phyloP scores from a whole-genome alignment of 805 yeast genomes.

The Metschnikowia vanudenii region DNA sequence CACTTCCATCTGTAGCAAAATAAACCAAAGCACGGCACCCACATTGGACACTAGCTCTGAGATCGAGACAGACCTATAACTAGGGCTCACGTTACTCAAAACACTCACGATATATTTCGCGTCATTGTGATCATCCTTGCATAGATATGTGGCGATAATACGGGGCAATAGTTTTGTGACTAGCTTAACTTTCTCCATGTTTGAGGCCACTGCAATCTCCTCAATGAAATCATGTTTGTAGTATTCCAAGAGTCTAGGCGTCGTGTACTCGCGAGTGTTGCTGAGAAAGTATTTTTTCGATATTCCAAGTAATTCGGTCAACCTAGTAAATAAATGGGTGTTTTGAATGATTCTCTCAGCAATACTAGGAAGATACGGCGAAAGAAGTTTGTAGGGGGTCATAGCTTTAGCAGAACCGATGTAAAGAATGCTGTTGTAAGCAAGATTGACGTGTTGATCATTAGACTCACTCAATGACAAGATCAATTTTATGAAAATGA shows the following conservation, averaged over 20 bases:
- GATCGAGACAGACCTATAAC: slow-evolving; percentile 34
- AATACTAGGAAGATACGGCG: slow-evolving; percentile 75
- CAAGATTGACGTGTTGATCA: slow-evolving; percentile 65
- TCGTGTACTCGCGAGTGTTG: slow-evolving; percentile 68
- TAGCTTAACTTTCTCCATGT: slow-evolving; percentile 46
- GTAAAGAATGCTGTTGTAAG: slow-evolving; percentile 59
- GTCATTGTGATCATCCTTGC: slow-evolving; percentile 48
- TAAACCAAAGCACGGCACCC: slow-evolving; percentile 41
- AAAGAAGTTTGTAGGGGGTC: slow-evolving; percentile 76
- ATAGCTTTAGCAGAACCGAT: slow-evolving; percentile 55
- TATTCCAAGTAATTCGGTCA: slow-evolving; percentile 66
- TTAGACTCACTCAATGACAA: slow-evolving; percentile 64
- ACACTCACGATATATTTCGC: slow-evolving; percentile 51
- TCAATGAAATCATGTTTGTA: slow-evolving; percentile 62
- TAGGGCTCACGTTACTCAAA: slow-evolving; percentile 52
- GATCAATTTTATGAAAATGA: slow-evolving; percentile 61
- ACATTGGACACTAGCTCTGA: slow-evolving; percentile 36
- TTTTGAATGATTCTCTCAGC: slow-evolving; percentile 62
- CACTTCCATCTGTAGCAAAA: slow-evolving; percentile 32
- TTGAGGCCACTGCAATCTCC: slow-evolving; percentile 55
- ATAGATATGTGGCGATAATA: slow-evolving; percentile 58
- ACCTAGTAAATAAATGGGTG: slow-evolving; percentile 52
- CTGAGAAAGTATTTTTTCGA: slow-evolving; percentile 59
- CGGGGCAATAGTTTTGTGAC: slow-evolving; percentile 48
- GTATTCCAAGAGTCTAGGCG: slow-evolving; percentile 72